phyloP scores from a whole-genome alignment of 768 basidiomycete species.

The Termitomyces sp. region DNA sequence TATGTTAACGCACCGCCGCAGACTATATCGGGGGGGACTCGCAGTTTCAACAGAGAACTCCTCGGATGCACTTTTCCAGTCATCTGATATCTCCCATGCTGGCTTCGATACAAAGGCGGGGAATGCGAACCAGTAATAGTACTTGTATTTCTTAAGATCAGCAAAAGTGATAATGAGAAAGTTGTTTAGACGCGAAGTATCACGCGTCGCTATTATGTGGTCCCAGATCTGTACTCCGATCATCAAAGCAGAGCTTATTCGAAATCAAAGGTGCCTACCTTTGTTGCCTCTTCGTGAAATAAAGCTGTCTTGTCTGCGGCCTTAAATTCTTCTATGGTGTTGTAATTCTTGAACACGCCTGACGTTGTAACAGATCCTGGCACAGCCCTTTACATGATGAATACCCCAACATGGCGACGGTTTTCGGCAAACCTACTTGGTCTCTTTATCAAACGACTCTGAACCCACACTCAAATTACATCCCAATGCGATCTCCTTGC shows the following conservation, averaged over 20 bases:
- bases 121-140: slow-evolving; percentile 98
- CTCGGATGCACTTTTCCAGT: slow-evolving; percentile 46
- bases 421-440: slow-evolving; percentile 31
- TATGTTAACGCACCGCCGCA: background rate
- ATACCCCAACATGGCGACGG: background rate
- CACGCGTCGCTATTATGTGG: slow-evolving; percentile 44
- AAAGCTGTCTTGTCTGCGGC: slow-evolving; percentile 83
- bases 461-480: slow-evolving; percentile 61
- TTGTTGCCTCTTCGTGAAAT: slow-evolving; percentile 67
- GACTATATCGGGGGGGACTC: slow-evolving; percentile 10
- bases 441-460: slow-evolving; percentile 53
- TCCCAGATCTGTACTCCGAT: slow-evolving; percentile 60
- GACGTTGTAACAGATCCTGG: slow-evolving; percentile 44
- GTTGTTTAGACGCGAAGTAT: slow-evolving; percentile 55
- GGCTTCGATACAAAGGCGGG: slow-evolving; percentile 89
- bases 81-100: slow-evolving; percentile 74
- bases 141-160: slow-evolving; percentile 97
- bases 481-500: slow-evolving; percentile 65
- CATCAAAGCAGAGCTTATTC: background rate
- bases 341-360: slow-evolving; percentile 89
- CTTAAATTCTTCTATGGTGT: slow-evolving; percentile 96
- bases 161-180: slow-evolving; percentile 93
- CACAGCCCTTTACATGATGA: slow-evolving; percentile 29
- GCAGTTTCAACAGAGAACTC: slow-evolving; percentile 41
- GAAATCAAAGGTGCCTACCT: slow-evolving; percentile 30